phyloP scores from a whole-genome alignment of 805 yeast genomes.

The Lachancea meyersii region DNA sequence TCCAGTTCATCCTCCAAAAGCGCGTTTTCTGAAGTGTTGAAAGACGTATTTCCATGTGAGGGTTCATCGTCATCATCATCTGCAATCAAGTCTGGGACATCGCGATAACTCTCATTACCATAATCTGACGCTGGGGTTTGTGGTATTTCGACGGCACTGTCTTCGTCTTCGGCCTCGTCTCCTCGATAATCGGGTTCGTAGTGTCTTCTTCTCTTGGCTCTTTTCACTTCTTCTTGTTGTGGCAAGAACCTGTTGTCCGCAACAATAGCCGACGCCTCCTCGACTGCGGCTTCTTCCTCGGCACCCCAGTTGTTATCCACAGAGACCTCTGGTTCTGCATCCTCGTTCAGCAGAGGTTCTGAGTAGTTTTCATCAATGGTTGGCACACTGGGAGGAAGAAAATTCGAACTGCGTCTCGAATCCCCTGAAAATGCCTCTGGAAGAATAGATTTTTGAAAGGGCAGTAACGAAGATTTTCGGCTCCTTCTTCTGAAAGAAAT shows the following conservation, averaged over 20 bases:
- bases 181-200: constrained; percentile 3
- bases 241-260: not conserved
- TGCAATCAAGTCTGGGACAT: constrained; percentile 67
- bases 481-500: constrained; percentile 14
- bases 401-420: constrained; percentile 5
- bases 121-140: constrained; percentile 13
- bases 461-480: constrained; percentile 20
- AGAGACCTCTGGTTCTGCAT: not conserved
- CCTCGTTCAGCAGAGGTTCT: constrained; percentile 13
- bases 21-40: constrained; percentile 32
- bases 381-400: constrained; percentile 4
- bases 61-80: constrained; percentile 83
- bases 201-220: not conserved
- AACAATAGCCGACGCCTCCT: not conserved
- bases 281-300: not conserved
- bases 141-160: not conserved
- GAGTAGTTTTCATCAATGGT: constrained; percentile 3
- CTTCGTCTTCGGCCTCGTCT: constrained; percentile 3
- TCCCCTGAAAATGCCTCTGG: constrained; percentile 1
- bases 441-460: not conserved
- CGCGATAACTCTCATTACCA: constrained; percentile 38
- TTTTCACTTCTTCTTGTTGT: not conserved
- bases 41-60: constrained; percentile 24
- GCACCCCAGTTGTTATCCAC: not conserved
- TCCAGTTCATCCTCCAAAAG: constrained; percentile 27